Evolutionary conservation across 2,329 filamentous ascomycete genomes (phyloP).

Genomic region (Xylariales sp.): DNA sequence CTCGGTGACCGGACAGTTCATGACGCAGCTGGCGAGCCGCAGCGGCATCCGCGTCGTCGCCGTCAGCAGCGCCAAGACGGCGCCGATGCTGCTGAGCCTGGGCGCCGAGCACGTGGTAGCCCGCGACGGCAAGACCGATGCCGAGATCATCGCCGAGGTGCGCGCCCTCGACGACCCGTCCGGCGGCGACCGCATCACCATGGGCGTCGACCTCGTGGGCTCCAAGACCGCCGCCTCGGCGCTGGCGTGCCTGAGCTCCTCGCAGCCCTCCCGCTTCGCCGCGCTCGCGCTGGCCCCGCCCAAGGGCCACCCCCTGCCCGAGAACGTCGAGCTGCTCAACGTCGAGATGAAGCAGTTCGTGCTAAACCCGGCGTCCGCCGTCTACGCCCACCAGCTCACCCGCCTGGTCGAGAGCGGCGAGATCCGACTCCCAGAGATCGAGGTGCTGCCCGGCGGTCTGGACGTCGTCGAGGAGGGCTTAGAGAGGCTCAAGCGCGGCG

Average conservation of each 20-base stretch:
- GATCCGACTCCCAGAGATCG: slow-evolving; percentile 5
- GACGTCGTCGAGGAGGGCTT: slow-evolving; percentile 1
- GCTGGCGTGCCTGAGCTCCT: slow-evolving; percentile 1
- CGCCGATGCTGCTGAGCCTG: neutral
- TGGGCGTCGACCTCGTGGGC: slow-evolving; percentile 5
- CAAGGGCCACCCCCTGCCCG: neutral
- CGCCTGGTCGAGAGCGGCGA: slow-evolving; percentile 2
- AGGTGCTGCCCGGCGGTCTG: slow-evolving; percentile 2
- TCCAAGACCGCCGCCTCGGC: slow-evolving; percentile 1
- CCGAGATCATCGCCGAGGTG: slow-evolving; percentile 1
- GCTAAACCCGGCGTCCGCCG: slow-evolving; percentile 1
- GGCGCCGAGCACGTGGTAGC: slow-evolving; percentile 3
- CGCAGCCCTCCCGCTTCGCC: slow-evolving; percentile 1
- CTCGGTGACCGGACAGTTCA: slow-evolving; percentile 3
- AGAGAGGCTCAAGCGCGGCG: slow-evolving; percentile 4
- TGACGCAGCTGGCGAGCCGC: slow-evolving; percentile 2
- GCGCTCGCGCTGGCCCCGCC: slow-evolving; percentile 3
- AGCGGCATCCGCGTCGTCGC: neutral
- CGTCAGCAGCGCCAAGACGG: slow-evolving; percentile 4
- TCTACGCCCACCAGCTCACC: slow-evolving; percentile 4
- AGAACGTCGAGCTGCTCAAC: slow-evolving; percentile 4
- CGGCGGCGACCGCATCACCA: neutral
- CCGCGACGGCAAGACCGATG: slow-evolving; percentile 2
- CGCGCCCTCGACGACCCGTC: too few species aligned
- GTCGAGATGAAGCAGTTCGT: slow-evolving; percentile 8